A percentile compares a stretch with the other conserved stretches of the same genome.
phyloP scores from a whole-genome alignment of 2,329 filamentous ascomycete genomes.

The Beauveria rudraprayagi region DNA sequence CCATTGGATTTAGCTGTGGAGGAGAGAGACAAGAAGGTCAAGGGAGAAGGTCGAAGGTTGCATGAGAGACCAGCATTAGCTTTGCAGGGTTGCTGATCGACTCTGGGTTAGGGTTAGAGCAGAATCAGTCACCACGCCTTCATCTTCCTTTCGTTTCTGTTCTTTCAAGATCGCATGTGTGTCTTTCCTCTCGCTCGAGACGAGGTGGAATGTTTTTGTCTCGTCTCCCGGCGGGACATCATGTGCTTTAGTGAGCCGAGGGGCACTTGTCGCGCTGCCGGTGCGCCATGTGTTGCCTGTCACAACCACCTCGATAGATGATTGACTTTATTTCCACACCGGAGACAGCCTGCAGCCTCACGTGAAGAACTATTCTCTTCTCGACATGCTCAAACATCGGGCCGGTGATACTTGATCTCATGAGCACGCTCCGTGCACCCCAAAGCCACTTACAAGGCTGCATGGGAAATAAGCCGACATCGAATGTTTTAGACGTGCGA shows the following conservation, averaged over 20 bases:
- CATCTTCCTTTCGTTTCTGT: not conserved
- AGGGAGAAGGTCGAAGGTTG: not conserved
- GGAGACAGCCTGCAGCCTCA: not conserved
- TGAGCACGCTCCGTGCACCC: not conserved
- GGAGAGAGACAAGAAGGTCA: slow-evolving; percentile 10
- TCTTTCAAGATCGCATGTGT: too few species aligned
- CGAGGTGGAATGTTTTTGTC: not conserved
- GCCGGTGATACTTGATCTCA: too few species aligned
- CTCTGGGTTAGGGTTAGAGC: not conserved
- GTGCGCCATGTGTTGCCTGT: not conserved
- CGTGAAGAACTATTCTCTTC: not conserved
- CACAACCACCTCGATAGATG: not conserved
- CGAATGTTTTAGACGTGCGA: not conserved
- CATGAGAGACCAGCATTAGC: slow-evolving; percentile 4
- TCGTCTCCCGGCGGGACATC: not conserved
- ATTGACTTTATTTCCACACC: not conserved
- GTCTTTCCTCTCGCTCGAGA: not conserved
- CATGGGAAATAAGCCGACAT: not conserved
- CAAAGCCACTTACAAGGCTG: not conserved
- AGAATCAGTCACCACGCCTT: not conserved
- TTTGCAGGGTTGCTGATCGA: not conserved
- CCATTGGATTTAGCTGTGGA: not conserved
- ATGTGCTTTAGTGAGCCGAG: too few species aligned
- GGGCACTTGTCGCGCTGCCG: not conserved
- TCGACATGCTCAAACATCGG: not conserved